phyloP scores from a whole-genome alignment of 2,329 filamentous ascomycete genomes.

The Graphiopsis chlorocephala region DNA sequence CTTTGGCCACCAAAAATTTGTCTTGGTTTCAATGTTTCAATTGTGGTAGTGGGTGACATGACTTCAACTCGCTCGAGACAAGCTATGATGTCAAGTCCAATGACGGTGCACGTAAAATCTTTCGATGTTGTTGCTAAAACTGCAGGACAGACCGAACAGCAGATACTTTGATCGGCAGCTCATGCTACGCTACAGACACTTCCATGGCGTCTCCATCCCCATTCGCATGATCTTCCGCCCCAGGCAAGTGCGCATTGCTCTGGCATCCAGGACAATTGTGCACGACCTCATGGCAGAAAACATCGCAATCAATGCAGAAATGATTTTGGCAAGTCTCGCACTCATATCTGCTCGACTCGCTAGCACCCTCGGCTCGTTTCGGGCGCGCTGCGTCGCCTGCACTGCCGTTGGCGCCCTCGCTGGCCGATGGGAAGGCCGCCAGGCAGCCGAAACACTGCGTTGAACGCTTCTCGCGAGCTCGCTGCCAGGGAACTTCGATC shows the following conservation, averaged over 20 bases:
- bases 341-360: slow-evolving; percentile 83
- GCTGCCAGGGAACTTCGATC: slow-evolving; percentile 81
- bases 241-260: slow-evolving; percentile 36
- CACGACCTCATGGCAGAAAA: slow-evolving; percentile 88
- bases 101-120: background rate
- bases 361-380: slow-evolving; percentile 53
- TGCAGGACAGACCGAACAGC: background rate
- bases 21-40: background rate
- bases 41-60: background rate
- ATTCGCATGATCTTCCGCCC: slow-evolving; percentile 12
- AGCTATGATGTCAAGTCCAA: background rate
- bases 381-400: slow-evolving; percentile 1
- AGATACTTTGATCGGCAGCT: background rate
- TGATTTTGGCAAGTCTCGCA: slow-evolving; percentile 84
- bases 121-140: background rate
- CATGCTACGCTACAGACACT: background rate
- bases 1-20: slow-evolving; percentile 7
- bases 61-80: background rate
- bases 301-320: slow-evolving; percentile 97
- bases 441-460: slow-evolving; percentile 76
- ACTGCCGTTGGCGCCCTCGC: slow-evolving; percentile 17
- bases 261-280: slow-evolving; percentile 95
- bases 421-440: slow-evolving; percentile 60
- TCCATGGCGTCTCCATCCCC: slow-evolving; percentile 14
- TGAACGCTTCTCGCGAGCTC: slow-evolving; percentile 52